Percentiles rank a stretch among this genome's conserved stretches.
These are phyloP conservation scores for Arachis monticola DNA, from an alignment of 331 rosid species.

Conservation along the genomic window DNA sequence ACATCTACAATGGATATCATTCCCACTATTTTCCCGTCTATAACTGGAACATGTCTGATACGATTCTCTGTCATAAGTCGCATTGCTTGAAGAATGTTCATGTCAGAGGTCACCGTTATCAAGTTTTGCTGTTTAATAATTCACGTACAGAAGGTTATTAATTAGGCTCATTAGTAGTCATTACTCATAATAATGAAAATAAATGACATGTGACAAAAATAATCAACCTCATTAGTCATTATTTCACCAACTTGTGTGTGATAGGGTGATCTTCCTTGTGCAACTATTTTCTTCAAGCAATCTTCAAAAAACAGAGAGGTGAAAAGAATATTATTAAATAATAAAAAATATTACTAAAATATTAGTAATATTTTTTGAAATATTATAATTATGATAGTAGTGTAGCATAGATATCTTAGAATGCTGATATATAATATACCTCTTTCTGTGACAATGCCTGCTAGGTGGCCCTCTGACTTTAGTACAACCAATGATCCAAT, in stretches of 20 bases:
- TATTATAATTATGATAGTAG: neutral
- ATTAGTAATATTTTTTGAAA: neutral
- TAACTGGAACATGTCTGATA: conserved; percentile 81
- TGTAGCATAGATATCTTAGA: neutral
- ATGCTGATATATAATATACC: conserved; percentile 46
- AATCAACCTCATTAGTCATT: conserved; percentile 84
- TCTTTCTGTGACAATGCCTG: conserved; percentile 93
- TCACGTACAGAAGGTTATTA: neutral
- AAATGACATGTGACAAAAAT: neutral
- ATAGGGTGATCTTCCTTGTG: conserved; percentile 78
- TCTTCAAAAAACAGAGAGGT: conserved; percentile 44
- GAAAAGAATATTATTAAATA: too few species aligned
- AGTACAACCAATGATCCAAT: conserved; percentile 78
- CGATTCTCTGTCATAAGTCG: conserved; percentile 86
- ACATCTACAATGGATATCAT: conserved; percentile 90
- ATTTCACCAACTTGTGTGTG: conserved; percentile 71
- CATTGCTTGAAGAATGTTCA: conserved; percentile 89
- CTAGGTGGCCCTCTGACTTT: conserved; percentile 70
- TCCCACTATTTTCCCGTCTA: conserved; percentile 85
- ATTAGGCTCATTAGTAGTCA: conserved; percentile 1
- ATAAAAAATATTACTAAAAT: too few species aligned
- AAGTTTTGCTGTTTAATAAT: conserved; percentile 55
- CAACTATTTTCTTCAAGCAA: conserved; percentile 71
- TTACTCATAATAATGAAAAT: neutral
- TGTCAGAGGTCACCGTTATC: conserved; percentile 78